Percentiles rank a stretch among this genome's conserved stretches.
Conservation (phyloP, 1,284 basidiomycete genomes). For the Melampsora larici-populina region DNA sequence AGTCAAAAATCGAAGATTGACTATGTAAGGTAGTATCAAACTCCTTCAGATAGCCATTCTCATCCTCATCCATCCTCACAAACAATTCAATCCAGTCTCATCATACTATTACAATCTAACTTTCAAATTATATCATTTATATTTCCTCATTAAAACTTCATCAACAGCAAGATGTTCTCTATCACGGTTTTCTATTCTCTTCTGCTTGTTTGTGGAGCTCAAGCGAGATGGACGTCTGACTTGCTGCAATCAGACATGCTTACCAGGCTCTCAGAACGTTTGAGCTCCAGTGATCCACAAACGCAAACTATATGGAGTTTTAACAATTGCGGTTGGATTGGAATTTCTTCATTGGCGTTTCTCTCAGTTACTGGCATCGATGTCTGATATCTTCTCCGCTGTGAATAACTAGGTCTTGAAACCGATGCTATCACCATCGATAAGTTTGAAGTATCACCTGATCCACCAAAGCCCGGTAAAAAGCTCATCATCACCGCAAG, state of each 20-base stretch:
- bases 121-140: too few relatives aligned
- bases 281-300: background rate
- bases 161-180: too few relatives aligned
- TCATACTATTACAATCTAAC: too few relatives aligned
- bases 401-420: conserved; percentile 3
- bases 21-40: too few relatives aligned
- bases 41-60: too few relatives aligned
- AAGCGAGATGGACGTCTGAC: background rate
- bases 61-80: too few relatives aligned
- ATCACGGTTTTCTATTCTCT: too few relatives aligned
- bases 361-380: background rate
- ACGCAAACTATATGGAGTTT: conserved; percentile 14
- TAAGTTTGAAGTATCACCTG: conserved; percentile 49
- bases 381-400: background rate
- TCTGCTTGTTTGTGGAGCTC: too few relatives aligned
- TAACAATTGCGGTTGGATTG: conserved; percentile 18
- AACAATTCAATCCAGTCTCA: too few relatives aligned
- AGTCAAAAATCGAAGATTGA: too few relatives aligned
- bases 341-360: background rate
- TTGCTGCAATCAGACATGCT: conserved; percentile 25
- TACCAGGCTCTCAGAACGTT: conserved; percentile 10
- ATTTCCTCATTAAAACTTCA: too few relatives aligned
- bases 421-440: conserved; percentile 30
- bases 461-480: conserved; percentile 77
- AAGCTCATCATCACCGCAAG: conserved; percentile 74